Percentiles rank a stretch among this genome's conserved stretches.
These are phyloP conservation scores for Haplographium delicatum DNA, from an alignment of 495 filamentous ascomycete species.

Conservation along the genomic window DNA sequence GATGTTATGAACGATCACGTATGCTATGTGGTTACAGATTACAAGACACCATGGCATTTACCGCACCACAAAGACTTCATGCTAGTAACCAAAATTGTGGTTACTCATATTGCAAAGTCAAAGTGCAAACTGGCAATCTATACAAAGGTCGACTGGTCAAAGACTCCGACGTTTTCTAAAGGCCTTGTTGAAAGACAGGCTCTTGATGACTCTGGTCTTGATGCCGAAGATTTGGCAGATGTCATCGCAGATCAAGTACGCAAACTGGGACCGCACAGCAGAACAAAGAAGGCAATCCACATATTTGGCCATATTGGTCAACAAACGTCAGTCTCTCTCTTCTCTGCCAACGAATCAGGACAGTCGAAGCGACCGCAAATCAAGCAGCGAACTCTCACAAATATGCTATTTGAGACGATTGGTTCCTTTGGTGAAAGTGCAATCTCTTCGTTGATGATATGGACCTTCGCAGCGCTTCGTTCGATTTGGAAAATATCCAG, in stretches of 20 bases:
- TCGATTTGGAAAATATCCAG: slow-evolving; percentile 63
- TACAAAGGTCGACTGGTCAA: slow-evolving; percentile 80
- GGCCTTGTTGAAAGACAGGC: slow-evolving; percentile 77
- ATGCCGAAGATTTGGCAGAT: slow-evolving; percentile 80
- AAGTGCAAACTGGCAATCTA: slow-evolving; percentile 89
- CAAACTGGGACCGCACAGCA: slow-evolving; percentile 71
- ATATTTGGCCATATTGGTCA: slow-evolving; percentile 86
- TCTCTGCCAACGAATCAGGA: slow-evolving; percentile 35
- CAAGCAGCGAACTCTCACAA: slow-evolving; percentile 58
- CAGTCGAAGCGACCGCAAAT: slow-evolving; percentile 49
- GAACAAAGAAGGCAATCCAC: slow-evolving; percentile 83
- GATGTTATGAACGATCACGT: slow-evolving; percentile 92
- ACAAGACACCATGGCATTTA: slow-evolving; percentile 85
- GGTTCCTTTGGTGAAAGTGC: slow-evolving; percentile 64
- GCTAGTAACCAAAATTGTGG: slow-evolving; percentile 85
- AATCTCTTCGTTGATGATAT: slow-evolving; percentile 67
- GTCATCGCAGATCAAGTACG: slow-evolving; percentile 83
- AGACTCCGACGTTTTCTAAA: slow-evolving; percentile 57
- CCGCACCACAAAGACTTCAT: slow-evolving; percentile 75
- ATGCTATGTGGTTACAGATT: slow-evolving; percentile 89
- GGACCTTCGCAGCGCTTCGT: slow-evolving; percentile 56
- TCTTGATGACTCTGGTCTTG: slow-evolving; percentile 69
- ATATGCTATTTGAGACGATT: slow-evolving; percentile 64
- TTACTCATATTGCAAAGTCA: slow-evolving; percentile 86
- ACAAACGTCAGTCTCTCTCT: slow-evolving; percentile 60